Percentiles rank a stretch among this genome's conserved stretches.
These are phyloP conservation scores for Lasiodiplodia citricola DNA, from an alignment of 2,329 filamentous ascomycete genomes.

Conservation along the genomic window DNA sequence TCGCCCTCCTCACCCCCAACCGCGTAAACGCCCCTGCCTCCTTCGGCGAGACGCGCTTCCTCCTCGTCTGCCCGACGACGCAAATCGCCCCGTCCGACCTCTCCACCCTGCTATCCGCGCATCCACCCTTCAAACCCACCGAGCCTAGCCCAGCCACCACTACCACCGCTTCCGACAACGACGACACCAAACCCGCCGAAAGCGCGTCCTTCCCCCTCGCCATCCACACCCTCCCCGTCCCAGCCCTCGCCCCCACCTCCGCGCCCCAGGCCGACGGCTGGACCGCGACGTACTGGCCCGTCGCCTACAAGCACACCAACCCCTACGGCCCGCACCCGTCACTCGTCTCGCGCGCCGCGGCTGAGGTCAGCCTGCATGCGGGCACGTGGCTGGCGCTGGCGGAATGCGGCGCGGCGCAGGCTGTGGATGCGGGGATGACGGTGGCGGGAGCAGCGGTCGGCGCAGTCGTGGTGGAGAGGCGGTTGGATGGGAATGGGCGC, in stretches of 20 bases:
- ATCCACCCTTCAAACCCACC: slow-evolving; percentile 47
- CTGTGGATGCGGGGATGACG: slow-evolving; percentile 50
- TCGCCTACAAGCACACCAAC: slow-evolving; percentile 85
- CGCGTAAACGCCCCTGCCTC: slow-evolving; percentile 40
- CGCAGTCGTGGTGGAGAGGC: slow-evolving; percentile 73
- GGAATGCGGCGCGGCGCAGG: slow-evolving; percentile 65
- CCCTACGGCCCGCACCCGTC: slow-evolving; percentile 83
- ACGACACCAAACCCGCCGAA: no score
- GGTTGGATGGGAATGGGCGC: slow-evolving; percentile 33
- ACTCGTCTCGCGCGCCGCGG: slow-evolving; percentile 71
- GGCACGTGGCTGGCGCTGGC: slow-evolving; percentile 72
- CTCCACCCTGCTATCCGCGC: slow-evolving; percentile 41
- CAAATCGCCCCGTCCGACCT: slow-evolving; percentile 62
- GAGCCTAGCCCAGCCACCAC: not conserved
- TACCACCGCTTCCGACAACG: not conserved
- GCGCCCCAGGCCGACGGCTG: slow-evolving; percentile 75
- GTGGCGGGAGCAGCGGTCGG: slow-evolving; percentile 74
- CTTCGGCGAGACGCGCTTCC: slow-evolving; percentile 48
- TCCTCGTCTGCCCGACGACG: slow-evolving; percentile 58
- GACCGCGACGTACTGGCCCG: slow-evolving; percentile 81
- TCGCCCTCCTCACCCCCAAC: slow-evolving; percentile 23
- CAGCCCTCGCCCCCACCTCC: slow-evolving; percentile 75
- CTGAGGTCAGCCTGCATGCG: slow-evolving; percentile 69
- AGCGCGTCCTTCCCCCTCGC: slow-evolving; percentile 51
- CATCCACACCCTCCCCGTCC: slow-evolving; percentile 70